A percentile compares a stretch with the other conserved stretches of the same genome.
Conservation (phyloP, 148 eudicot genomes). For the Rhododendron kiyosumense region DNA sequence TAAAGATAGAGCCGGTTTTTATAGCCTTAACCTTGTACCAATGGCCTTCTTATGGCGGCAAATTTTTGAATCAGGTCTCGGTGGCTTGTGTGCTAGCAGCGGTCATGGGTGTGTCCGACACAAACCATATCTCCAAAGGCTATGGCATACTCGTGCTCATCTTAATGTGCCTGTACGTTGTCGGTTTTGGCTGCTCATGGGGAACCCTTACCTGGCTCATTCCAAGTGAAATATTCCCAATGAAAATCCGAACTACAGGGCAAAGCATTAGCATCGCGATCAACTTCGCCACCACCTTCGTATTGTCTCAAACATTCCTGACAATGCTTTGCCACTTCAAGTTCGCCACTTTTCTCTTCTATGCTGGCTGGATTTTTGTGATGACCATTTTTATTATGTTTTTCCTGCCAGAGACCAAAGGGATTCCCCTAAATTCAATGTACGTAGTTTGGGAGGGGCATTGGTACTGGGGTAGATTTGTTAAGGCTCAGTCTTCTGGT, state of each 20-base stretch:
- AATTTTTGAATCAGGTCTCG: slow-evolving; percentile 24
- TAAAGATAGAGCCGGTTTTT: not conserved
- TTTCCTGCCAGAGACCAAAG: slow-evolving; percentile 57
- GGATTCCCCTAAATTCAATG: slow-evolving; percentile 54
- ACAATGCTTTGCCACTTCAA: slow-evolving; percentile 55
- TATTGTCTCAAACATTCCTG: slow-evolving; percentile 52
- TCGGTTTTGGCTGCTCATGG: slow-evolving; percentile 63
- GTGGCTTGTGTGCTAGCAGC: slow-evolving; percentile 35
- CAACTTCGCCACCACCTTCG: slow-evolving; percentile 38
- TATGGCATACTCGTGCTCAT: slow-evolving; percentile 29
- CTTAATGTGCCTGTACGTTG: slow-evolving; percentile 51
- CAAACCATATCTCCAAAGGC: slow-evolving; percentile 31
- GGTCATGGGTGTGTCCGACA: slow-evolving; percentile 35
- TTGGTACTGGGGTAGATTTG: slow-evolving; percentile 61
- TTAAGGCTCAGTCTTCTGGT: slow-evolving; percentile 18
- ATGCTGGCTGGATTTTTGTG: slow-evolving; percentile 43
- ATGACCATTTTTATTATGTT: slow-evolving; percentile 49
- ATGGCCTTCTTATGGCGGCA: not conserved
- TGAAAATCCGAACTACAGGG: slow-evolving; percentile 48
- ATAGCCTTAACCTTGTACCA: not conserved
- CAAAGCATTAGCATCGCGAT: slow-evolving; percentile 46
- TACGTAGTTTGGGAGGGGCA: slow-evolving; percentile 51
- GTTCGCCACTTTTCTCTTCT: slow-evolving; percentile 47
- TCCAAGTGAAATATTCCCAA: slow-evolving; percentile 58
- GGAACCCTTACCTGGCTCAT: slow-evolving; percentile 53